These are phyloP conservation scores for Ceriops decandra DNA, from an alignment of 345 rosid genomes.

Conservation along the genomic window DNA sequence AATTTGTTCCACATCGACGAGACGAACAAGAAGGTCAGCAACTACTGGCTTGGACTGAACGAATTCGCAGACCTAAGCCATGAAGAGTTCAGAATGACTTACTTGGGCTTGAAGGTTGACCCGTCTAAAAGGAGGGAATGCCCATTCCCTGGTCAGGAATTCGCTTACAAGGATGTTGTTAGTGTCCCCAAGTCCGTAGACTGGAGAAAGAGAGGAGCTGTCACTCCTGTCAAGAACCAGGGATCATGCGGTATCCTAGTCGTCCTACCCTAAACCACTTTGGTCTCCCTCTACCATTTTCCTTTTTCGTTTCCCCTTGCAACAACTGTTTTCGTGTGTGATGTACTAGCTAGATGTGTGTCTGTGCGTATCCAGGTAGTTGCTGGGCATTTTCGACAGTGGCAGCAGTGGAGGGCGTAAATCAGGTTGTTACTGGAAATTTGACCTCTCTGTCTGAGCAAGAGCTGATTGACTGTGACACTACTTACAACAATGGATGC, in stretches of 20 bases:
- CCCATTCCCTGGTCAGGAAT: neutral
- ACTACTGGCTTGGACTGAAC: slow-evolving; percentile 32
- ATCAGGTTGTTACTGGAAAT: slow-evolving; percentile 27
- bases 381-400: slow-evolving; percentile 37
- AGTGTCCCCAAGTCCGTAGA: slow-evolving; percentile 26
- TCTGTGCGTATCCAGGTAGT: slow-evolving; percentile 13
- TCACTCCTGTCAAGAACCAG: slow-evolving; percentile 28
- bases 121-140: neutral
- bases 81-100: slow-evolving; percentile 25
- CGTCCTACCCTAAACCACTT: neutral
- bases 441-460: slow-evolving; percentile 32
- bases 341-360: neutral
- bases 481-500: slow-evolving; percentile 21
- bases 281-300: too few species aligned
- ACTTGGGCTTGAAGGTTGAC: slow-evolving; percentile 23
- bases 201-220: slow-evolving; percentile 35
- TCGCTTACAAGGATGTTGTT: slow-evolving; percentile 14
- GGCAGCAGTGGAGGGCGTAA: slow-evolving; percentile 30
- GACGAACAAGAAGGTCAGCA: slow-evolving; percentile 23
- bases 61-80: slow-evolving; percentile 28
- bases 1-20: slow-evolving; percentile 30
- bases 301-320: neutral
- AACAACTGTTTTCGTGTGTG: neutral
- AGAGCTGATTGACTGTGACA: slow-evolving; percentile 32
- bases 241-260: slow-evolving; percentile 24